phyloP scores from a whole-genome alignment of 1,284 basidiomycete genomes.

The Cutaneotrichosporon sp. region DNA sequence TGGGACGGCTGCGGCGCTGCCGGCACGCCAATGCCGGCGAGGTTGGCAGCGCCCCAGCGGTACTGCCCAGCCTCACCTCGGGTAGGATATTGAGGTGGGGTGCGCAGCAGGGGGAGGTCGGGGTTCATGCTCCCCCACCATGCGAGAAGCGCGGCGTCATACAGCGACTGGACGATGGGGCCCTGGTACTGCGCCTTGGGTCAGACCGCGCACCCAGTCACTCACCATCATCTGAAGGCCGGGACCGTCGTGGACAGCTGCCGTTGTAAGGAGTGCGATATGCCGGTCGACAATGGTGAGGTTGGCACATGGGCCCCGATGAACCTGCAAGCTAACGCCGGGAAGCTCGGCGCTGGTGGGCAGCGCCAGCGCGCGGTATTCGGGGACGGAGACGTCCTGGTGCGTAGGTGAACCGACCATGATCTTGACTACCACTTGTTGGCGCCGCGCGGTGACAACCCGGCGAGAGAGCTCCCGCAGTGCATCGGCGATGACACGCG shows the following conservation, averaged over 20 bases:
- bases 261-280: too few species aligned
- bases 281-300: too few species aligned
- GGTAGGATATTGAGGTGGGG: constrained; percentile 20
- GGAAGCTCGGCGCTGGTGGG: background rate
- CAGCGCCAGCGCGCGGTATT: constrained; percentile 10
- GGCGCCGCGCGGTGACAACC: constrained; percentile 22
- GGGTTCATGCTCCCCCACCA: constrained; percentile 60
- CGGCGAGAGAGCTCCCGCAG: constrained; percentile 36
- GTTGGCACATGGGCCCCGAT: too few species aligned
- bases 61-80: constrained; percentile 12
- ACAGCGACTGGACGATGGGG: constrained; percentile 67
- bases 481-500: constrained; percentile 28
- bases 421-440: background rate
- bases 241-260: background rate
- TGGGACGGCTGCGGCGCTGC: constrained; percentile 13
- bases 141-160: constrained; percentile 67
- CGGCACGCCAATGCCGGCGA: constrained; percentile 3
- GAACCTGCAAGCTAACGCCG: too few species aligned
- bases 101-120: constrained; percentile 59
- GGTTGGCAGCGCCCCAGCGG: constrained; percentile 29
- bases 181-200: constrained; percentile 60
- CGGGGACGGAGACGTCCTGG: constrained; percentile 25
- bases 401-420: constrained; percentile 2
- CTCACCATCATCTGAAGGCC: constrained; percentile 65
- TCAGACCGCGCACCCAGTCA: too few species aligned